phyloP scores from a whole-genome alignment of 176 grass and related monocot species.

The Dactylis glomerata region DNA sequence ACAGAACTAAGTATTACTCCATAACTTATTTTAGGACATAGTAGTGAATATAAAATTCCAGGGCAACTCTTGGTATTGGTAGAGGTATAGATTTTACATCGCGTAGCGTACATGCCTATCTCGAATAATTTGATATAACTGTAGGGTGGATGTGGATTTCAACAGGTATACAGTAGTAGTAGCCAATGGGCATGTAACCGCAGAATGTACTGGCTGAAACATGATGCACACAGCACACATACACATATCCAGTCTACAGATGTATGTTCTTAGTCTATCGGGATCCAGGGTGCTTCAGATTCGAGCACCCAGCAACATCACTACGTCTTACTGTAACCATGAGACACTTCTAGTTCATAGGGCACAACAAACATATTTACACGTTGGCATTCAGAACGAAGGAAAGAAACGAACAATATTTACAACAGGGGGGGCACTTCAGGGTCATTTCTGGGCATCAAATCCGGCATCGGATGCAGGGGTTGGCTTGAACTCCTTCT shows the following conservation, averaged over 20 bases:
- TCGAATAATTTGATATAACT: too few species aligned
- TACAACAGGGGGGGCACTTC: background rate
- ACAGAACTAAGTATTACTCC: too few species aligned
- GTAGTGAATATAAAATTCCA: too few species aligned
- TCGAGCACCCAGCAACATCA: constrained; percentile 13
- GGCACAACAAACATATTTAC: constrained; percentile 15
- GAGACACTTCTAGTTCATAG: background rate
- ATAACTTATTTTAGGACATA: too few species aligned
- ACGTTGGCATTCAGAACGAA: constrained; percentile 10
- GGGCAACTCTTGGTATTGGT: too few species aligned
- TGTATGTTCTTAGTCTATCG: background rate
- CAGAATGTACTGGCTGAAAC: background rate
- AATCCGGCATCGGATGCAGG: background rate
- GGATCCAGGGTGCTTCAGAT: background rate
- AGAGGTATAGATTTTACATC: too few species aligned
- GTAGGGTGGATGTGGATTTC: too few species aligned
- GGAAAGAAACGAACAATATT: constrained; percentile 21
- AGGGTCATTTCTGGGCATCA: constrained; percentile 29
- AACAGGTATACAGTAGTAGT: too few species aligned
- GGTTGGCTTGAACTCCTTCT: constrained; percentile 46
- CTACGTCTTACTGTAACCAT: constrained; percentile 11
- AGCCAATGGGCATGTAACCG: background rate
- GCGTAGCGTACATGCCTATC: too few species aligned
- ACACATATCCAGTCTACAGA: background rate
- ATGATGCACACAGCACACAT: too few species aligned